Evolutionary conservation across 2,329 filamentous ascomycete genomes (phyloP), one percentile per base, ranked within the genome.

Genomic region (Cucurbitaria berberidis): DNA sequence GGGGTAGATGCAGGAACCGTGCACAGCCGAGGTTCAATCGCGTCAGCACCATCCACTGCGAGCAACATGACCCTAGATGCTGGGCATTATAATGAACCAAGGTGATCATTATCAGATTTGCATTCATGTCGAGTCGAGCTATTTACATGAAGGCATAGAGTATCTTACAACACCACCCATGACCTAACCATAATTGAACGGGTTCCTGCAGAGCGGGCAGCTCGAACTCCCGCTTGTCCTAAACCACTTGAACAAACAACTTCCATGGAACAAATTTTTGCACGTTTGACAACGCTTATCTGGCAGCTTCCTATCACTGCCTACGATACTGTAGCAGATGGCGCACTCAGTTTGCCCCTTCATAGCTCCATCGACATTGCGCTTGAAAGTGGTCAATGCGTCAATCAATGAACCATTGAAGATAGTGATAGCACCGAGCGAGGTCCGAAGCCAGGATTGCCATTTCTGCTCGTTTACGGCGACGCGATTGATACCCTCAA

Each of bases 191-290:
- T 86, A 86, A 60, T 84, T 84, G 73, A 97, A 97, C 19, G 89
- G 88, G 73, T 96, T 96, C 66, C 95, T 84, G 77, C 95, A 99
- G 60, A 99, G 80, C 42, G 95, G 95, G 76, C 95, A 99, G 43
- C 89, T 93, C 68, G 90, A 95, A 69, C 91, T 88, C 75, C 91
- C 96, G 73, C 92, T 96, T 66, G 84, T 93, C 81, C 91, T 90
- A 81, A 99, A 98, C 95, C 95, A 99, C 77, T 93, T 93, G 80
- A 91, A 96, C 76, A 99, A 77, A 77, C 95, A 99, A 2, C 85
- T 85, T 1, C 88, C 84, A 76, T 99, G 95, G 80, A 98, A 99
- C 47, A 90, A 80, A 76, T 99, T 93, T 81, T 92, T 93, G 82
- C 95, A 99, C 1, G 93, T 98, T 41, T 84, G 82, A 74, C 95